Evolutionary conservation across 306 rosid genomes (phyloP), one percentile per base, ranked within the genome.

Genomic region (Prunus armeniaca): DNA sequence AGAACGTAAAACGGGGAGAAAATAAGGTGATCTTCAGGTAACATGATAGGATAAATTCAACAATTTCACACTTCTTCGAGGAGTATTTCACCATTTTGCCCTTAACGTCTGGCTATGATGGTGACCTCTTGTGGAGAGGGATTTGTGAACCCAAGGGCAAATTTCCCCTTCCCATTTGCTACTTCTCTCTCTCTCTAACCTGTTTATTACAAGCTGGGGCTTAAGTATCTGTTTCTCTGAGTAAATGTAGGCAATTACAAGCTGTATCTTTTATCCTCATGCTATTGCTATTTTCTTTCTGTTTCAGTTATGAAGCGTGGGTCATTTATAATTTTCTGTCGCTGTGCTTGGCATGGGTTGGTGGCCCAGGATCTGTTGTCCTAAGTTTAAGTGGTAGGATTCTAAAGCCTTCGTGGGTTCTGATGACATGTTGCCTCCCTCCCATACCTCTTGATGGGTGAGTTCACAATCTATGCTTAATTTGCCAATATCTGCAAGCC

Each of bases 291-390:
- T 43, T 6, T 79, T 67, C 50, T 78, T 82, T 62, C 63, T 78
- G 63, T 84, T 81, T 85, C 89, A 94, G 98, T 81, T 94, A 94
- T 77, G 98, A 94, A 90, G 96, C 98, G 28, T 94, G 97, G 96
- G 97, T 94, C 84, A 94, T 94, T 72, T 94, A 94, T 79, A 91
- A 94, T 81, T 94, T 94, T 76, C 81, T 94, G 30, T 91, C 98
- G 12, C 82, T 94, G 28, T 94, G 98, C 82, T 87, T 94, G 80
- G 97, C 95, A 73, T 94, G 98, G 98, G 98, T 94, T 81, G 98
- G 97, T 82, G 98, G 98, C 66, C 98, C 98, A 68, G 98, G 98
- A 82, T 93, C 98, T 45, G 98, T 90, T 65, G 98, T 90, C 28
- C 78, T 94, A 81, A 94, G 98, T 84, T 89, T 94, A 82, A 87